A percentile compares a stretch with the other conserved stretches of the same genome.
These are phyloP conservation scores for Candida lessepsii DNA, from an alignment of 805 yeast species.

Conservation along the genomic window DNA sequence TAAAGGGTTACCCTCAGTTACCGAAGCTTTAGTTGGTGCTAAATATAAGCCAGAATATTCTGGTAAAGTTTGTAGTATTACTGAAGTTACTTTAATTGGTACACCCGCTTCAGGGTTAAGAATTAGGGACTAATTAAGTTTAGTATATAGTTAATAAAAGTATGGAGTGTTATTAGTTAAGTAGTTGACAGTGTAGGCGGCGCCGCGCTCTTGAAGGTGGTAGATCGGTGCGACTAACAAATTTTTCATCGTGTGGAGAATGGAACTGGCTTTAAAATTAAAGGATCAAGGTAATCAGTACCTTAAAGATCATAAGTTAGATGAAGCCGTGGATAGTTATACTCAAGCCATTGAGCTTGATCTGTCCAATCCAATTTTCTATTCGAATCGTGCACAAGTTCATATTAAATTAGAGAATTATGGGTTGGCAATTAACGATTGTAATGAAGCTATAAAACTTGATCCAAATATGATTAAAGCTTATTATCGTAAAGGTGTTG, in stretches of 20 bases:
- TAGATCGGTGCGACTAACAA: neutral
- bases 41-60: slow-evolving; percentile 72
- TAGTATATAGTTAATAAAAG: slow-evolving; percentile 1
- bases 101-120: slow-evolving; percentile 91
- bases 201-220: too few relatives aligned
- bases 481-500: slow-evolving; percentile 83
- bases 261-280: slow-evolving; percentile 42
- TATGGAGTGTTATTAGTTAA: too few relatives aligned
- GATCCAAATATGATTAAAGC: slow-evolving; percentile 74
- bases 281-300: slow-evolving; percentile 74
- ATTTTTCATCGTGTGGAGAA: neutral
- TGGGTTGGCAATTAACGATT: slow-evolving; percentile 81
- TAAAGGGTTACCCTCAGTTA: slow-evolving; percentile 61
- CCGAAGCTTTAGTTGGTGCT: slow-evolving; percentile 89
- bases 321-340: slow-evolving; percentile 67
- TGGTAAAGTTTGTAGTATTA: slow-evolving; percentile 77
- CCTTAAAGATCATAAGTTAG: slow-evolving; percentile 63
- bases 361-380: slow-evolving; percentile 58
- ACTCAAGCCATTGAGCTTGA: slow-evolving; percentile 72
- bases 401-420: slow-evolving; percentile 82
- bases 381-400: slow-evolving; percentile 87
- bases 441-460: slow-evolving; percentile 64
- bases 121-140: slow-evolving; percentile 29
- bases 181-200: too few relatives aligned
- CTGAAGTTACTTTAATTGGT: slow-evolving; percentile 78